These are phyloP conservation scores for Suillus occidentalis DNA, from an alignment of 768 basidiomycete species.

Conservation along the genomic window DNA sequence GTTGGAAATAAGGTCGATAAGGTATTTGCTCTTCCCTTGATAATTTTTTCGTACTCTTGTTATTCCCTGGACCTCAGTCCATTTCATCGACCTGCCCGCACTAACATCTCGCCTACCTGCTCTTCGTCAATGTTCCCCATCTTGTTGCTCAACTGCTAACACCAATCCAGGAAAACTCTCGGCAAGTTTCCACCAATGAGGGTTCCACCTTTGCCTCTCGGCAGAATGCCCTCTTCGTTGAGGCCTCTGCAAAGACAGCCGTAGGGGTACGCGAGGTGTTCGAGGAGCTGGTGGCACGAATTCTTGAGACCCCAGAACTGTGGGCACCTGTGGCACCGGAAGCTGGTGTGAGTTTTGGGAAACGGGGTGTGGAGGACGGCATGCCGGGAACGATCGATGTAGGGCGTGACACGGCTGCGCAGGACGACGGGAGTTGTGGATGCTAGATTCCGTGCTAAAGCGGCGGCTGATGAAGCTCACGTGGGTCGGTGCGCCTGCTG, in stretches of 20 bases:
- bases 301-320: slow-evolving; percentile 80
- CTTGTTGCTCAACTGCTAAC: not conserved
- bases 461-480: not conserved
- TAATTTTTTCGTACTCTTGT: not conserved
- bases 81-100: not conserved
- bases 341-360: slow-evolving; percentile 8
- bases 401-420: not conserved
- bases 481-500: not conserved
- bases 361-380: slow-evolving; percentile 18
- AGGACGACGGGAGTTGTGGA: not conserved
- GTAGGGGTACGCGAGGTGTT: slow-evolving; percentile 79
- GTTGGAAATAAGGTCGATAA: slow-evolving; percentile 97
- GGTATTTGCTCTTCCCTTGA: slow-evolving; percentile 34
- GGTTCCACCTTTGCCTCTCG: slow-evolving; percentile 77
- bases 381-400: slow-evolving; percentile 49
- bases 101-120: not conserved
- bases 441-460: not conserved
- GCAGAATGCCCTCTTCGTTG: slow-evolving; percentile 85
- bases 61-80: not conserved
- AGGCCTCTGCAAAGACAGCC: slow-evolving; percentile 91
- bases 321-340: slow-evolving; percentile 51
- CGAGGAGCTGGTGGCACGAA: slow-evolving; percentile 74
- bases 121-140: not conserved
- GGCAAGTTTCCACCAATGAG: slow-evolving; percentile 80
- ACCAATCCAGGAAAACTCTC: slow-evolving; percentile 64